A percentile compares a stretch with the other conserved stretches of the same genome.
Evolutionary conservation across 2,329 filamentous ascomycete species (phyloP).

Genomic region (Penicillium crustosum): DNA sequence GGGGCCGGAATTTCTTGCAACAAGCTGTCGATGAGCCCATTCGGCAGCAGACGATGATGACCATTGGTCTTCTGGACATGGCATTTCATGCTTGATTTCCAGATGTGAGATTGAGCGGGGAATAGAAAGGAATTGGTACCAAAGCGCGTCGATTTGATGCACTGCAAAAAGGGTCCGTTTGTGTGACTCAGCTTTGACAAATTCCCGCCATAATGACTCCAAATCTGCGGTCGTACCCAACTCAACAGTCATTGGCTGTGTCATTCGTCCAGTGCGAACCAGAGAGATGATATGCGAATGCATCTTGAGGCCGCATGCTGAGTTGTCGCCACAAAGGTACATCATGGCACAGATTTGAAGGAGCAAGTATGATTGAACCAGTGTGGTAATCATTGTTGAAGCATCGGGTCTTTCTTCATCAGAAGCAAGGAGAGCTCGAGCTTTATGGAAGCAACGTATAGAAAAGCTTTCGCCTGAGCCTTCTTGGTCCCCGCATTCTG

Average conservation of each 20-base stretch:
- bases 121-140: slow-evolving; percentile 45
- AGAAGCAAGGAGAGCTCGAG: slow-evolving; percentile 27
- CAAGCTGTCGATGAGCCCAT: slow-evolving; percentile 26
- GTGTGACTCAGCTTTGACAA: slow-evolving; percentile 40
- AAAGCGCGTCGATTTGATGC: slow-evolving; percentile 47
- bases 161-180: slow-evolving; percentile 47
- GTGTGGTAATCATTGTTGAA: slow-evolving; percentile 21
- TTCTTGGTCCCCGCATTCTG: slow-evolving; percentile 29
- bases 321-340: slow-evolving; percentile 43
- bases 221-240: slow-evolving; percentile 32
- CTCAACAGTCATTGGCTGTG: slow-evolving; percentile 29
- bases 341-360: slow-evolving; percentile 48
- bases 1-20: slow-evolving; percentile 26
- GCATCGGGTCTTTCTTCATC: slow-evolving; percentile 19
- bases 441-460: slow-evolving; percentile 35
- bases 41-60: slow-evolving; percentile 37
- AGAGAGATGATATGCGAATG: slow-evolving; percentile 45
- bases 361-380: slow-evolving; percentile 43
- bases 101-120: slow-evolving; percentile 35
- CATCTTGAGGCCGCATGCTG: slow-evolving; percentile 39
- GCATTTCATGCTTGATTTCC: slow-evolving; percentile 48
- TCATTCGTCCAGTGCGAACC: slow-evolving; percentile 37
- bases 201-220: slow-evolving; percentile 42
- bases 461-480: slow-evolving; percentile 34
- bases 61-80: slow-evolving; percentile 43